Percentiles rank a stretch among this genome's conserved stretches.
phyloP scores from a whole-genome alignment of 2,329 filamentous ascomycete genomes.

The Eutypa lata region DNA sequence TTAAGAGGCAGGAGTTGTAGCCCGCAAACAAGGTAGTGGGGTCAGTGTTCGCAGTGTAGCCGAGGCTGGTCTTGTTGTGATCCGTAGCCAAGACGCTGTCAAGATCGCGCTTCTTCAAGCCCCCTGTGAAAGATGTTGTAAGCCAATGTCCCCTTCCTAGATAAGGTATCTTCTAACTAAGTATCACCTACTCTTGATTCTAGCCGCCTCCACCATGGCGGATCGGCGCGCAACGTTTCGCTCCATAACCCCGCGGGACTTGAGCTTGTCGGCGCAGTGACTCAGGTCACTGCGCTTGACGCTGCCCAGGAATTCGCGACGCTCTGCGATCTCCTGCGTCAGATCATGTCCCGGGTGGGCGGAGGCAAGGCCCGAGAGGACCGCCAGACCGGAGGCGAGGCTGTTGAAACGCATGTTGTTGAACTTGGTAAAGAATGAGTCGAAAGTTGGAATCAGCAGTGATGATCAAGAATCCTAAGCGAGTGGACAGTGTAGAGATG shows the following conservation, averaged over 20 bases:
- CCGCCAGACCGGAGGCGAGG: slow-evolving; percentile 16
- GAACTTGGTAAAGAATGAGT: too few relatives aligned
- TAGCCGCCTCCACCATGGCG: slow-evolving; percentile 37
- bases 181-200: slow-evolving; percentile 31
- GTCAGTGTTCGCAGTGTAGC: slow-evolving; percentile 31
- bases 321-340: slow-evolving; percentile 45
- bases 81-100: slow-evolving; percentile 30
- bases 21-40: slow-evolving; percentile 36
- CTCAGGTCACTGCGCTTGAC: slow-evolving; percentile 39
- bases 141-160: too few relatives aligned
- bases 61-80: slow-evolving; percentile 34
- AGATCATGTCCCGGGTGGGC: slow-evolving; percentile 50
- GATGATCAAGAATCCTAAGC: too few relatives aligned
- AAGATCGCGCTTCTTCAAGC: slow-evolving; percentile 28
- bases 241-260: slow-evolving; percentile 42
- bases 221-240: slow-evolving; percentile 43
- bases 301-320: slow-evolving; percentile 41
- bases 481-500: too few relatives aligned
- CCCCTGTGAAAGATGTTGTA: slow-evolving; percentile 3
- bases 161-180: too few relatives aligned
- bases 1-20: slow-evolving; percentile 46
- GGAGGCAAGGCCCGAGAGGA: slow-evolving; percentile 14
- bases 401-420: slow-evolving; percentile 21
- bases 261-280: slow-evolving; percentile 45
- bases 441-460: too few relatives aligned